Evolutionary conservation across 306 rosid genomes (phyloP), one percentile per base, ranked within the genome.

Genomic region (Acacia confusa): DNA sequence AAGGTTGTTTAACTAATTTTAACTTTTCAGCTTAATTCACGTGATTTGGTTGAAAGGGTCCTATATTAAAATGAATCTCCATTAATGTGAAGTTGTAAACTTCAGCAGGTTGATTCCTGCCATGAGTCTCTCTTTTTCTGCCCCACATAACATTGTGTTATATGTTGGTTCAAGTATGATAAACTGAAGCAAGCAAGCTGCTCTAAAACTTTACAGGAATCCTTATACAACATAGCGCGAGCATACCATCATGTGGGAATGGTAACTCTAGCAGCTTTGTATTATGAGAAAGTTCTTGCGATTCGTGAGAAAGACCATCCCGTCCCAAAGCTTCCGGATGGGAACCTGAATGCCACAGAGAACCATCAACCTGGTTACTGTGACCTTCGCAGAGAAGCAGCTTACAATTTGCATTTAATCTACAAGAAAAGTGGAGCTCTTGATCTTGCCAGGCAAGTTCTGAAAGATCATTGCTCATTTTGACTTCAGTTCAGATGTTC

Each of bases 241-340:
- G 98, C 97, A 3, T 92, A 20, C 82, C 98, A 94, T 77, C 98
- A 94, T 53, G 92, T 94, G 14, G 94, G 98, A 67, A 90, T 92
- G 19, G 92, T 92, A 68, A 85, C 93, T 48, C 79, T 94, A 17
- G 97, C 98, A 2, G 89, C 86, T 27, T 22, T 77, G 14, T 90
- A 91, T 81, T 94, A 94, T 74, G 93, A 91, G 76, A 89, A 88
- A 84, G 98, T 88, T 70, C 88, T 94, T 52, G 92, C 90, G 75
- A 82, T 76, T 79, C 65, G 57, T 17, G 92, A 83, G 91, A 90
- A 66, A 85, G 98, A 91, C 84, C 84, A 66, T 64, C 94, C 92
- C 19, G 82, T 90, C 36, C 97, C 97, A 36, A 91, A 90, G 69
- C 91, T 90, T 86, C 90, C 91, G 8, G 84, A 86, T 38, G 97